Percentiles rank a stretch among this genome's conserved stretches.
These are phyloP conservation scores for Wickerhamiella hasegawae DNA, from an alignment of 805 yeast genomes.

Conservation along the genomic window DNA sequence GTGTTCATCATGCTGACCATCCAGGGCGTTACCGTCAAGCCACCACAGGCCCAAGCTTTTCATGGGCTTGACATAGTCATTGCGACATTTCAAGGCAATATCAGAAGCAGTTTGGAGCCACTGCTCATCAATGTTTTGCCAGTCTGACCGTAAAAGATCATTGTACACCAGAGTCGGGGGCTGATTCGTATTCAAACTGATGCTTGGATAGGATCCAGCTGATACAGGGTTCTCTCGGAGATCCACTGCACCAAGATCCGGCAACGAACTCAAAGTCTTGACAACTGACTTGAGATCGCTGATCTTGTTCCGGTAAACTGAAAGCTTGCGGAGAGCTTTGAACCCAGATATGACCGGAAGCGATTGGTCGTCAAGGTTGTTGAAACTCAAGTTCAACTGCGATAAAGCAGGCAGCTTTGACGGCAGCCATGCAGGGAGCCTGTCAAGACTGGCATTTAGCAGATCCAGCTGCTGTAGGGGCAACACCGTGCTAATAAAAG, in stretches of 20 bases:
- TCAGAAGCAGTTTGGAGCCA: slow-evolving; percentile 1
- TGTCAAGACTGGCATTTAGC: slow-evolving; percentile 4
- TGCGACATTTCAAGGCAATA: not conserved
- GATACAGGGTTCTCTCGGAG: slow-evolving; percentile 8
- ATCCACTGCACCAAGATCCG: slow-evolving; percentile 10
- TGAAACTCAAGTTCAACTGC: slow-evolving; percentile 13
- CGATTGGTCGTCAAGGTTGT: slow-evolving; percentile 8
- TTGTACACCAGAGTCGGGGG: slow-evolving; percentile 3
- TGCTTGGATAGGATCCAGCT: slow-evolving; percentile 2
- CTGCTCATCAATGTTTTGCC: not conserved
- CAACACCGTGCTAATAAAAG: slow-evolving; percentile 1
- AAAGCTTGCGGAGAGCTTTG: slow-evolving; percentile 11
- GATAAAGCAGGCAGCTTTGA: slow-evolving; percentile 11
- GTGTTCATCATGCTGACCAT: too few species aligned
- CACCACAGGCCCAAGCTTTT: slow-evolving; percentile 1
- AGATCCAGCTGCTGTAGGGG: slow-evolving; percentile 15
- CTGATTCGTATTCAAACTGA: slow-evolving; percentile 1
- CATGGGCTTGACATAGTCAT: not conserved
- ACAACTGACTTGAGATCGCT: slow-evolving; percentile 1
- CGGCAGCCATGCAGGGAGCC: slow-evolving; percentile 11
- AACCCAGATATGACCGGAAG: slow-evolving; percentile 6
- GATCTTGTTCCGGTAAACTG: slow-evolving; percentile 12
- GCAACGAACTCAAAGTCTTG: slow-evolving; percentile 3
- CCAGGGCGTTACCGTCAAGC: slow-evolving; percentile 3
- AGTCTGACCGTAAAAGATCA: slow-evolving; percentile 3